These are phyloP conservation scores for Euphorbia lathyris DNA, from an alignment of 345 rosid species.

Conservation along the genomic window DNA sequence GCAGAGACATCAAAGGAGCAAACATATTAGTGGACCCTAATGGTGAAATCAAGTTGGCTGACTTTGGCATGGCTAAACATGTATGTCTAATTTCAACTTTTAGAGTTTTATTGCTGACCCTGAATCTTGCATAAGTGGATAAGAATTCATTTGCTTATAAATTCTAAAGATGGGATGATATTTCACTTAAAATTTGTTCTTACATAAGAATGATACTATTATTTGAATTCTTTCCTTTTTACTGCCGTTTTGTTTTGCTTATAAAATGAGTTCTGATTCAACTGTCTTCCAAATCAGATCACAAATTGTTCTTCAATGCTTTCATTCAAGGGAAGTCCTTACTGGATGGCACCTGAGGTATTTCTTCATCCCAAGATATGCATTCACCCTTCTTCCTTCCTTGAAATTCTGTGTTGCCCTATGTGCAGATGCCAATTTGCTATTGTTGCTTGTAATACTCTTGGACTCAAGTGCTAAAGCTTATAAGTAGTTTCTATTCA, in stretches of 20 bases:
- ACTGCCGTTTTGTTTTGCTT: conserved; percentile 11
- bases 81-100: conserved; percentile 41
- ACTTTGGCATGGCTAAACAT: conserved; percentile 99
- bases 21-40: conserved; percentile 92
- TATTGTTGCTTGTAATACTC: background rate
- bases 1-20: conserved; percentile 96
- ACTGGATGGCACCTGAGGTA: conserved; percentile 99
- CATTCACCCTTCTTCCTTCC: background rate
- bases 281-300: conserved; percentile 45
- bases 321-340: conserved; percentile 98
- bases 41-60: conserved; percentile 92
- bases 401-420: background rate
- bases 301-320: conserved; percentile 74
- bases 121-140: background rate
- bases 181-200: background rate
- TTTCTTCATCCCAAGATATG: background rate
- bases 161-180: background rate
- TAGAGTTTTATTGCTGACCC: conserved; percentile 1
- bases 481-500: background rate
- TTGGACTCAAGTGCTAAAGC: background rate
- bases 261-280: conserved; percentile 18
- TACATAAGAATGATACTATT: too few relatives aligned
- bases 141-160: background rate
- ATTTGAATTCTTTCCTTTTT: background rate
- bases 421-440: background rate